Evolutionary conservation across 2,329 filamentous ascomycete genomes (phyloP), one percentile per base, ranked within the genome.

Genomic region (Biscogniauxia mediterranea): DNA sequence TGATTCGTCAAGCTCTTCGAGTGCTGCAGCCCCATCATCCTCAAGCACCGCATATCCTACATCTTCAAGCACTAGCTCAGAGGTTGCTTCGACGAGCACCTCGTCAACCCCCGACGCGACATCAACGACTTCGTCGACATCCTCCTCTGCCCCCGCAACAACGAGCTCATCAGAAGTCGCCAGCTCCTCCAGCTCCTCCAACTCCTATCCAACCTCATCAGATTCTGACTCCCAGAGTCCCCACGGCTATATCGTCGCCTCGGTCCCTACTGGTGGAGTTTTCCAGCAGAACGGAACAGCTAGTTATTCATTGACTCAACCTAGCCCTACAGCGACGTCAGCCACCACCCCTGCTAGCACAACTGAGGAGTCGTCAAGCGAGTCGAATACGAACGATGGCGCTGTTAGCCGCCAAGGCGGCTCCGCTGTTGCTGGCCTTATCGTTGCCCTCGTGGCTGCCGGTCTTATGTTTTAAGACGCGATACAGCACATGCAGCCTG

Each of bases 371-470:
- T 64, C 73, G 9, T 69, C 78, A 13, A 71, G 70, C 13, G 72
- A 75, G 19, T 72, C 76, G n/a, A 74, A 75, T 64, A 74, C 79
- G 67, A 83, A 76, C 63, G 81, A 83, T 65, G 80, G 78, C 20
- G 70, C 69, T 5, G 74, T 69, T 5, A 76, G 76, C 17, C 79
- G 79, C 53, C 79, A 84, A 65, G 80, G 81, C 55, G 80, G 79
- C 57, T 78, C 80, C 55, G 82, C 84, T 55, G 72, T 84, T 49
- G 83, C 78, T 7, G 83, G 84, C 53, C 77, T 87, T 21, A 75
- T 86, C 52, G 78, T 86, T 53, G 84, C 84, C 57, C 78, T 87
- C 52, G 76, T 85, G 32, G 84, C 82, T 23, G 80, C 83, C 25
- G 78, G 79, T 61, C 70, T 67, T 67, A 64, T 74, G 19, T 66